Evolutionary conservation across 257 asterid species (phyloP).

Genomic region (Penstemon eatonii): DNA sequence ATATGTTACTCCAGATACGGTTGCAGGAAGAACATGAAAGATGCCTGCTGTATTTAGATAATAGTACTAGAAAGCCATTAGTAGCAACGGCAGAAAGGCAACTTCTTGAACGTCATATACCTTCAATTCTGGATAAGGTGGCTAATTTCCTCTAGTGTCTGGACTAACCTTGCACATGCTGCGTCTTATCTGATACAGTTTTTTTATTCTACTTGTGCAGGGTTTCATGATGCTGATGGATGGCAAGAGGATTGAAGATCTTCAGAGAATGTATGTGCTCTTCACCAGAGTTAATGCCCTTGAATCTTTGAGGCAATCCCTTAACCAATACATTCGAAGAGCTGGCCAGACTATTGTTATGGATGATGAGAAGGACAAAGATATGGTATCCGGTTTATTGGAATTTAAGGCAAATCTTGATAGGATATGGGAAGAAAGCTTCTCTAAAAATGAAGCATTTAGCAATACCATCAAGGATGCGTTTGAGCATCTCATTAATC

Average conservation of each 20-base stretch:
- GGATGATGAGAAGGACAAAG: conserved; percentile 99
- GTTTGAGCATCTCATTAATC: conserved; percentile 90
- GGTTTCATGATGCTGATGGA: conserved; percentile 87
- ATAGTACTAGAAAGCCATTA: conserved; percentile 78
- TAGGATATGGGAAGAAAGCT: conserved; percentile 91
- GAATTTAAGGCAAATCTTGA: conserved; percentile 89
- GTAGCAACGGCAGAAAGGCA: conserved; percentile 87
- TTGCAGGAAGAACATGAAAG: conserved; percentile 97
- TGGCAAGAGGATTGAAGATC: conserved; percentile 88
- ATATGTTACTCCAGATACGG: conserved; percentile 58
- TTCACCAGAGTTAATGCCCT: conserved; percentile 77
- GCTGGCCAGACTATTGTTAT: conserved; percentile 88
- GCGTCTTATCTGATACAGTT: conserved; percentile 9
- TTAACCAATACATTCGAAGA: conserved; percentile 75
- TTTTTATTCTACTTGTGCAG: conserved; percentile 44
- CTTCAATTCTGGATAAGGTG: conserved; percentile 90
- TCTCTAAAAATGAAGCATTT: conserved; percentile 81
- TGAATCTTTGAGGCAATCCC: conserved; percentile 77
- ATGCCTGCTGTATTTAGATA: conserved; percentile 81
- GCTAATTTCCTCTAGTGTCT: background rate
- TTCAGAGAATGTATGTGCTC: conserved; percentile 79
- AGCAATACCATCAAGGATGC: conserved; percentile 95
- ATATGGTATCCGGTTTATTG: conserved; percentile 84
- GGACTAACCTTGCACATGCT: background rate
- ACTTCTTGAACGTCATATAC: conserved; percentile 79